Conservation (phyloP, 2,329 filamentous ascomycete species). For the Botryosphaeria agaves region DNA sequence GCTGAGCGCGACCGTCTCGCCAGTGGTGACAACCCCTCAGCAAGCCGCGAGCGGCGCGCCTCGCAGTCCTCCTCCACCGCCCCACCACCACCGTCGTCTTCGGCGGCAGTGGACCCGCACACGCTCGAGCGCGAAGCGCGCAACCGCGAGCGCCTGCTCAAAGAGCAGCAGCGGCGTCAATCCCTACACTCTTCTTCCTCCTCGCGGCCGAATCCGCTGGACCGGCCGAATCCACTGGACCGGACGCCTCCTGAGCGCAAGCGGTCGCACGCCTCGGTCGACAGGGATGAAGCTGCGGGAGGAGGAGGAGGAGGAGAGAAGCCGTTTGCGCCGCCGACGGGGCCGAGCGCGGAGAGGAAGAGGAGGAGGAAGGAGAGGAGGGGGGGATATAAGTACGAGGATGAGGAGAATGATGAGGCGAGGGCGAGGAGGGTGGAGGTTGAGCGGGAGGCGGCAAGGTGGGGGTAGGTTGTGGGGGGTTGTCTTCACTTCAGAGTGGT, state of each 20-base stretch:
- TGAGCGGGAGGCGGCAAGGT: constrained; percentile 35
- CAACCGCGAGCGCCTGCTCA: constrained; percentile 47
- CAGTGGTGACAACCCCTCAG: no score
- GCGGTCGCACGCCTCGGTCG: constrained; percentile 12
- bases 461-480: no score
- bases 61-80: background rate
- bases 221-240: constrained; percentile 1
- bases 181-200: constrained; percentile 21
- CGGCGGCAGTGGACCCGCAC: constrained; percentile 37
- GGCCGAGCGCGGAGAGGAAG: constrained; percentile 26
- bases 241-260: no score
- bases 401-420: constrained; percentile 22
- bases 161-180: constrained; percentile 46
- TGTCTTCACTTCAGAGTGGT: no score
- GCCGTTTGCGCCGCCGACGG: constrained; percentile 22
- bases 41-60: constrained; percentile 3
- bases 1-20: no score
- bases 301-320: constrained; percentile 18
- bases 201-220: constrained; percentile 19
- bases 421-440: constrained; percentile 32
- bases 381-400: constrained; percentile 17
- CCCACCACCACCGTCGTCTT: constrained; percentile 11
- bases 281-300: constrained; percentile 24
- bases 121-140: constrained; percentile 51
- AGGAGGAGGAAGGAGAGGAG: constrained; percentile 26